Base-by-base conservation (phyloP, 805 yeast genomes). In the Lipomyces lipofer region DNA sequence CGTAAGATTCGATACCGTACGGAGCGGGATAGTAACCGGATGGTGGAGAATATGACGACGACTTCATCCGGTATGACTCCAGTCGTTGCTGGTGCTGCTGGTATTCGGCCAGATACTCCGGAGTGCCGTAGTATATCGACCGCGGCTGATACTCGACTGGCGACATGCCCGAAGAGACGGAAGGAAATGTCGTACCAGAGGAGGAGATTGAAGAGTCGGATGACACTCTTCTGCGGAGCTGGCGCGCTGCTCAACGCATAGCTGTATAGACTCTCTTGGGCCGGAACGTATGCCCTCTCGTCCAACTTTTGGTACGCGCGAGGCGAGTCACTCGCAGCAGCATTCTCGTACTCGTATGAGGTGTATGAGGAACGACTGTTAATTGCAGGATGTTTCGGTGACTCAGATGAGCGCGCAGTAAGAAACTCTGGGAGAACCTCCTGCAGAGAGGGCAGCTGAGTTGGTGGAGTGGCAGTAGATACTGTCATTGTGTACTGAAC, bases 351-450 rank as follows among this genome's bases (percentile, higher is more conserved):
- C 10, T 17, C 25, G 46, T 15, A 17, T 15, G n/a, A 19, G 32
- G 5, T 25, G 19, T 22, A 30, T 15, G 27, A n/a, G 43, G 9
- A 32, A 12, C 17, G 49, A 10, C 32, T 19, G n/a, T n/a, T n/a
- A n/a, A n/a, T n/a, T n/a, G n/a, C n/a, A n/a, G n/a, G 12, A 27
- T 32, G 19, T 35, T 24, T 22, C 22, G 50, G 43, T 10, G 43
- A 28, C 30, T 21, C 43, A 2, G 33, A 33, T 15, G 50, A 33
- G 15, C 43, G 43, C 2, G 25, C 7, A 12, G 44, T 30, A 9
- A 52, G 51, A 43, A 56, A 56, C 58, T 56, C 60, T 22, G 60
- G 60, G 1, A 56, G 54, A 25, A 56, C 54, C 36, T 56, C 58
- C 38, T 52, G 58, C 42, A 56, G 49, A 10, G 60, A 49, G 4